Conservation (phyloP, 176 grass and related monocot genomes). For the Lolium multiflorum region DNA sequence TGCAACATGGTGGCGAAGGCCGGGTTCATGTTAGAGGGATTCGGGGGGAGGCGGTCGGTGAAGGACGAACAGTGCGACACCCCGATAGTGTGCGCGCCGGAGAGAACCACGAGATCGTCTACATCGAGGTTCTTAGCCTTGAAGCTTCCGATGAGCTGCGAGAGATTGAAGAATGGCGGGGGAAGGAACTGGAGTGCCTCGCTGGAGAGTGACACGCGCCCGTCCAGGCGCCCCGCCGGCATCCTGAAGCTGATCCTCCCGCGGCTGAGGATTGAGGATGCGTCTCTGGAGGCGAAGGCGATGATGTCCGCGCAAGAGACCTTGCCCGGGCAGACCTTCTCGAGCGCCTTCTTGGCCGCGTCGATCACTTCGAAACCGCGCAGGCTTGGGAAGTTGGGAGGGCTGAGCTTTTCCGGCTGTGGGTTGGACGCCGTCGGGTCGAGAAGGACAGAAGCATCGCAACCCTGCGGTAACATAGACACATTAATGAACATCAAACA, state of each 20-base stretch:
- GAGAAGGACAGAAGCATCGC: slow-evolving; percentile 55
- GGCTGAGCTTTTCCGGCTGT: slow-evolving; percentile 38
- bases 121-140: slow-evolving; percentile 23
- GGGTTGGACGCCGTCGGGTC: slow-evolving; percentile 24
- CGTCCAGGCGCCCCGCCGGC: slow-evolving; percentile 48
- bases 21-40: slow-evolving; percentile 29
- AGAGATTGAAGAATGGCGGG: too few relatives aligned
- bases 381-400: slow-evolving; percentile 31
- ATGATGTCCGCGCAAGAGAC: slow-evolving; percentile 86
- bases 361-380: slow-evolving; percentile 54
- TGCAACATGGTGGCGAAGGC: not conserved
- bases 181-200: too few relatives aligned
- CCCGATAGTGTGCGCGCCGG: slow-evolving; percentile 59
- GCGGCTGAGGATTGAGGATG: slow-evolving; percentile 2
- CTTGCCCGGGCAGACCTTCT: slow-evolving; percentile 8
- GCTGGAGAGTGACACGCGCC: slow-evolving; percentile 24
- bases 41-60: slow-evolving; percentile 13
- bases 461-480: slow-evolving; percentile 33
- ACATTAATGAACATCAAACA: too few relatives aligned
- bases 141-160: slow-evolving; percentile 46
- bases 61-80: slow-evolving; percentile 55
- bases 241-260: not conserved
- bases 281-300: slow-evolving; percentile 64
- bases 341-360: slow-evolving; percentile 33
- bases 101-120: slow-evolving; percentile 59